A percentile compares a stretch with the other conserved stretches of the same genome.
Conservation (phyloP, 495 filamentous ascomycete species). For the Xylaria acuta region DNA sequence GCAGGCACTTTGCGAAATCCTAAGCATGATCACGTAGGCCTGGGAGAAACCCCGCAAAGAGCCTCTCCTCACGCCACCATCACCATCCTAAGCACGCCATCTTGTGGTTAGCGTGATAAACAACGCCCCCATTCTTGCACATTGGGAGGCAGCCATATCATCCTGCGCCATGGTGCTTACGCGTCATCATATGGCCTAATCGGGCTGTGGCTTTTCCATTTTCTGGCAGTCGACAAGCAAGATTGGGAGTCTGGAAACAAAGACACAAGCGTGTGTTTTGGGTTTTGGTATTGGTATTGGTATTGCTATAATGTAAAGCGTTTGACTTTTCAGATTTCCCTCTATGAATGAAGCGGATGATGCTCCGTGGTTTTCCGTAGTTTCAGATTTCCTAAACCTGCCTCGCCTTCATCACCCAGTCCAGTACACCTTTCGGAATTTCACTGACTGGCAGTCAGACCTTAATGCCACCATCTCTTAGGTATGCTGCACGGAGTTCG, state of each 20-base stretch:
- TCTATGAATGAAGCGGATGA: constrained; percentile 4
- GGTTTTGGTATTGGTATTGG: not conserved
- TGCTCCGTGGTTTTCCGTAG: not conserved
- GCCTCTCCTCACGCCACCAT: constrained; percentile 6
- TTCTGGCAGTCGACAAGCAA: not conserved
- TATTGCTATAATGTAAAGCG: not conserved
- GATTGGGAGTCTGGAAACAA: not conserved
- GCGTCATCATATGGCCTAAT: not conserved
- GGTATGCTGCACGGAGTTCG: not conserved
- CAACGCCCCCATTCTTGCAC: constrained; percentile 6
- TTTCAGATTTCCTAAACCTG: not conserved
- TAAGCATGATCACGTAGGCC: not conserved
- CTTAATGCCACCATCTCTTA: not conserved
- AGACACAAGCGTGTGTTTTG: not conserved
- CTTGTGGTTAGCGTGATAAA: not conserved
- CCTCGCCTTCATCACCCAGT: not conserved
- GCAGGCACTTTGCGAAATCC: not conserved
- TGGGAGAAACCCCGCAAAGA: constrained; percentile 1
- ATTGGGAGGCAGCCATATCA: not conserved
- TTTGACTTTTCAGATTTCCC: not conserved
- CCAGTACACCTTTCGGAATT: constrained; percentile 6
- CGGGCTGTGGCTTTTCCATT: not conserved
- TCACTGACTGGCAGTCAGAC: constrained; percentile 2
- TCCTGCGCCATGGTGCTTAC: constrained; percentile 8
- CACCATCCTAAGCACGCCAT: constrained; percentile 4